Base-by-base conservation (phyloP, 805 yeast genomes). In the Nakazawaea ishiwadae region DNA sequence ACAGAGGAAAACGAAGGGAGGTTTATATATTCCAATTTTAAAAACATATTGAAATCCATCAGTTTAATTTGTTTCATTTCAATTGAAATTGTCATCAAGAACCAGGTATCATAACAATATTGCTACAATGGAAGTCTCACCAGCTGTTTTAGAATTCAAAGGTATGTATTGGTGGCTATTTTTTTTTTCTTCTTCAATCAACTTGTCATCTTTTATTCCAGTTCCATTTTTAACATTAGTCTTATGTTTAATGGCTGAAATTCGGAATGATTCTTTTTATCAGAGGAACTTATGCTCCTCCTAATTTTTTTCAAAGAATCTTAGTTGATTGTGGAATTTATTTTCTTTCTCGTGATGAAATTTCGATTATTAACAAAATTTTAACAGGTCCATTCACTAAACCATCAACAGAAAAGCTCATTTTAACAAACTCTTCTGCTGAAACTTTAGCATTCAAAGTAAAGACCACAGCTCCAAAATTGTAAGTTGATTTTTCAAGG, bases 401-500 rank as follows among this genome's bases (percentile, higher is more conserved):
- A 52, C 79, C 84, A 51, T 75, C 82, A 32, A 82, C 93, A 14
- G 83, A 81, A 58, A 65, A 69, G 43, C 68, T 81, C 53, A 60
- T 66, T 34, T 71, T 81, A 49, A 60, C 69, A 31, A 84, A 84
- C 60, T 81, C 79, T 52, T 68, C 82, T 31, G 62, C 76, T 12
- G 69, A 70, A 41, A 66, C 79, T 24, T 65, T 77, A 54, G 96
- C 96, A 23, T 93, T 88, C 73, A 93, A 93, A 69, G 97, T 93
- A 58, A 93, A 91, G 68, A 91, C 99, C 35, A 93, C 99, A 5
- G 97, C 98, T 8, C 99, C 99, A 47, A 90, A 87, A 63, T 71
- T 87, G 63, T 83, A 51, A 8, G 64, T 34, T 51, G 21, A 17
- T 32, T 11, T 40, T 27, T 32, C 34, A 18, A n/a, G n/a, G n/a